Conservation (phyloP, 2,329 filamentous ascomycete genomes). For the Scopulariopsis brevicaulis region DNA sequence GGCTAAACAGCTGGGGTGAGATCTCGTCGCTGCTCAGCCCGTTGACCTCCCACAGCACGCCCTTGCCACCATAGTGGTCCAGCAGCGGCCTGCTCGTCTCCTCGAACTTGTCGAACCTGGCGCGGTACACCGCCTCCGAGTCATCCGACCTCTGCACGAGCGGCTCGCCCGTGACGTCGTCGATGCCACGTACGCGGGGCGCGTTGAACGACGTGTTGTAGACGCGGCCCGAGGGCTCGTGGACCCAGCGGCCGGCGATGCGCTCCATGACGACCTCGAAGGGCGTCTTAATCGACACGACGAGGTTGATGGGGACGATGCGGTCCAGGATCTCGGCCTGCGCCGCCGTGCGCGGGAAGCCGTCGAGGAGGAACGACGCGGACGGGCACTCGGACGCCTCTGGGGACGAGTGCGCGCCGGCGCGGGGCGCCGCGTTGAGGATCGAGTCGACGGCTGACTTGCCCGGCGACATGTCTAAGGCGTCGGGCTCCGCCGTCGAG, state of each 20-base stretch:
- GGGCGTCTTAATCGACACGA: conserved; percentile 77
- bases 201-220: conserved; percentile 94
- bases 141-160: conserved; percentile 80
- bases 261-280: conserved; percentile 77
- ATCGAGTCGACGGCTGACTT: conserved; percentile 23
- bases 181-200: conserved; percentile 66
- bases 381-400: conserved; percentile 55
- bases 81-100: conserved; percentile 78
- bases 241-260: conserved; percentile 87
- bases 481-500: conserved; percentile 22
- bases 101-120: conserved; percentile 71
- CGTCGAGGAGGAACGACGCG: conserved; percentile 90
- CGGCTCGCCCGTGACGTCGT: conserved; percentile 84
- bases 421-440: conserved; percentile 14
- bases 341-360: conserved; percentile 77
- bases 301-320: conserved; percentile 89
- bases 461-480: not conserved
- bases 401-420: conserved; percentile 22
- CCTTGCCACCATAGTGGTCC: conserved; percentile 77
- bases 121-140: conserved; percentile 73
- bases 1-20: conserved; percentile 71
- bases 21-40: conserved; percentile 94
- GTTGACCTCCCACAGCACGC: conserved; percentile 75
- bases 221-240: conserved; percentile 79
- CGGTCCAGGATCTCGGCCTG: conserved; percentile 71